Base-by-base conservation (phyloP, 192 early-diverging fungal genomes). In the Diversispora epigaea region DNA sequence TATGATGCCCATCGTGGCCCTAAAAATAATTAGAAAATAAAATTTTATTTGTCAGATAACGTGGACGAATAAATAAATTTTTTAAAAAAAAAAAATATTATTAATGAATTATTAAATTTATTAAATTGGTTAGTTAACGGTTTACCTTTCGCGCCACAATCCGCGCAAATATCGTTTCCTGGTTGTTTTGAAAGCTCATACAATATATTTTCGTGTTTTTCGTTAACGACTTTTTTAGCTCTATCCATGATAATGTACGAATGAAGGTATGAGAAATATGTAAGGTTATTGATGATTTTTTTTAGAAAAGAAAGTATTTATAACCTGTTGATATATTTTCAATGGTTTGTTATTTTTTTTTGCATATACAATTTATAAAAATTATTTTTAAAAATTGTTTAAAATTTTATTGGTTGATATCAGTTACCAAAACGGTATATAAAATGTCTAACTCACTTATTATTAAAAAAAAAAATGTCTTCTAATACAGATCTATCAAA, bases 1-100 rank as follows among this genome's bases (percentile, higher is more conserved):
- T 91, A 92, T 3, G 93, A 95, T 43, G 92, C 89, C 92, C 92
- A 94, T 57, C 91, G 91, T 19, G 93, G 91, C n/a, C 88, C 92
- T 94, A 87, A 10, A 72, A 4, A 3, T 17, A 40, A 52, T 44
- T n/a, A 70, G 54, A 44, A 41, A 40, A 62, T 22, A n/a, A 3
- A 46, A 15, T n/a, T 21, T 63, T 44, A 41, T 17, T 44, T 52
- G 14, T 45, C 5, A 21, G 11, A 14, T 1, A 50, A 41, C 47
- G 45, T 49, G 49, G 47, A 4, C 54, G 21, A 6, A 43, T 22
- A 25, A 2, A 54, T 14, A 11, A 17, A 54, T 54, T 52, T 10
- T 17, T 52, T 3, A 52, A 4, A 54, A 54, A 4, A 8, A 49
- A 54, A 9, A 17, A 17, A 4, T 14, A 54, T 54, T 54, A 17